Conservation (phyloP, 2,329 filamentous ascomycete species). For the Monilinia fructigena region DNA sequence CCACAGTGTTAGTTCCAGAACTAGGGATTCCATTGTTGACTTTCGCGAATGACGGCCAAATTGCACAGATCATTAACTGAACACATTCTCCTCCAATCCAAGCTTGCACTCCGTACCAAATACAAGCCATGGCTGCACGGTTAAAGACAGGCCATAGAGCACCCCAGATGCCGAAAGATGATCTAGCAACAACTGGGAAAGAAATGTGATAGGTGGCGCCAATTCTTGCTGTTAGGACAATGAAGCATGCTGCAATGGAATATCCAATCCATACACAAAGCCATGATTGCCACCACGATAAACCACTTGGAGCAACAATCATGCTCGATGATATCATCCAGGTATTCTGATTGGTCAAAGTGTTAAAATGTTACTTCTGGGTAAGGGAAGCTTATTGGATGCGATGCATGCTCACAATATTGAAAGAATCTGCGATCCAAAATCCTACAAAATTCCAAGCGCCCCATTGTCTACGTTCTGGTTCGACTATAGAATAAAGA, state of each 20-base stretch:
- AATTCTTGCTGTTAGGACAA: slow-evolving; percentile 76
- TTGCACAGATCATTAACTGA: slow-evolving; percentile 82
- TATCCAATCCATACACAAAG: slow-evolving; percentile 89
- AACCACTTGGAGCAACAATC: slow-evolving; percentile 59
- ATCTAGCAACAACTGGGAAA: slow-evolving; percentile 76
- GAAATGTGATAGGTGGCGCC: slow-evolving; percentile 86
- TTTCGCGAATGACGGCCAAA: slow-evolving; percentile 64
- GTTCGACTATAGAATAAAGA: slow-evolving; percentile 58
- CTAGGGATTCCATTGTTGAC: slow-evolving; percentile 67
- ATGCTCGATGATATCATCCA: slow-evolving; percentile 92
- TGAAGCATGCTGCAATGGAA: slow-evolving; percentile 70
- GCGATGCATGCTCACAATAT: slow-evolving; percentile 55
- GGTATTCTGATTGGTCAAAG: slow-evolving; percentile 57
- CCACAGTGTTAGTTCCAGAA: slow-evolving; percentile 70
- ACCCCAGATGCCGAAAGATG: slow-evolving; percentile 87
- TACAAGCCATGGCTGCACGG: slow-evolving; percentile 74
- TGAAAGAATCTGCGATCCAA: slow-evolving; percentile 83
- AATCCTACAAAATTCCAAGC: slow-evolving; percentile 86
- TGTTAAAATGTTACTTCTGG: slow-evolving; percentile 27
- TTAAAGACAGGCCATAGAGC: slow-evolving; percentile 87
- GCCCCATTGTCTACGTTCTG: slow-evolving; percentile 76
- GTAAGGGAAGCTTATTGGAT: neutral
- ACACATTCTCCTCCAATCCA: slow-evolving; percentile 87
- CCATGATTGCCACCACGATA: slow-evolving; percentile 92
- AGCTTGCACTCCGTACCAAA: slow-evolving; percentile 83